phyloP scores from a whole-genome alignment of 1,284 basidiomycete genomes.

The Melanopsichium pennsylvanicum region DNA sequence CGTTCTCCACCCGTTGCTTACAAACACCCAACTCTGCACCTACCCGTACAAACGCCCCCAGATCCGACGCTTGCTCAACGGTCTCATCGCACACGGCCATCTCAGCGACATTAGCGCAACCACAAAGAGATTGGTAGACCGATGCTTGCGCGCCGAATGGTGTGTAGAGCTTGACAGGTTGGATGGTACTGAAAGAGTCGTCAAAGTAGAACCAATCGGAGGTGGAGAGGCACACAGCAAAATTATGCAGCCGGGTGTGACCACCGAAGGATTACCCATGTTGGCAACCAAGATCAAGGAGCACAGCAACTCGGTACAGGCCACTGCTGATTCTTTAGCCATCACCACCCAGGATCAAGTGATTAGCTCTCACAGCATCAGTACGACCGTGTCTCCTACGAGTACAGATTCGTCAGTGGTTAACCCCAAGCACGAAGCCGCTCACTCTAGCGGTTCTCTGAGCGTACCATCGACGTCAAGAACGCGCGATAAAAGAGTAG shows the following conservation, averaged over 20 bases:
- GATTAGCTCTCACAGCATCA: slow-evolving; percentile 2
- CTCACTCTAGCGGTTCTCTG: too few relatives aligned
- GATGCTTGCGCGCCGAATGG: slow-evolving; percentile 88
- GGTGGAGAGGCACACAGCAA: slow-evolving; percentile 44
- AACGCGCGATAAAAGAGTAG: slow-evolving; percentile 38
- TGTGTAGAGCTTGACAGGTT: slow-evolving; percentile 69
- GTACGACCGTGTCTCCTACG: slow-evolving; percentile 6
- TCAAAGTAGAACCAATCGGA: slow-evolving; percentile 39
- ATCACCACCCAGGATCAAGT: slow-evolving; percentile 22
- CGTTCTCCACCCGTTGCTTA: slow-evolving; percentile 91
- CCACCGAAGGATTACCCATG: slow-evolving; percentile 39
- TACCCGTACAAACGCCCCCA: slow-evolving; percentile 89
- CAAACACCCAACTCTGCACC: slow-evolving; percentile 86
- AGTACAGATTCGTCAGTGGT: slow-evolving; percentile 9
- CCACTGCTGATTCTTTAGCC: slow-evolving; percentile 22
- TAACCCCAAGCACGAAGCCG: too few relatives aligned
- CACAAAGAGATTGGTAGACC: slow-evolving; percentile 87
- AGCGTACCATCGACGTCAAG: slow-evolving; percentile 15
- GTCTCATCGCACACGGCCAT: slow-evolving; percentile 76
- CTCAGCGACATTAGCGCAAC: slow-evolving; percentile 77
- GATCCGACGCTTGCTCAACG: slow-evolving; percentile 83
- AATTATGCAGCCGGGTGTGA: slow-evolving; percentile 32
- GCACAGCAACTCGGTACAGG: slow-evolving; percentile 12
- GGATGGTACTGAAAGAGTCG: slow-evolving; percentile 33
- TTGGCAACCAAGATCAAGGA: slow-evolving; percentile 26